Conservation (phyloP, 2,329 filamentous ascomycete genomes). For the Aspergillus fijiensis region DNA sequence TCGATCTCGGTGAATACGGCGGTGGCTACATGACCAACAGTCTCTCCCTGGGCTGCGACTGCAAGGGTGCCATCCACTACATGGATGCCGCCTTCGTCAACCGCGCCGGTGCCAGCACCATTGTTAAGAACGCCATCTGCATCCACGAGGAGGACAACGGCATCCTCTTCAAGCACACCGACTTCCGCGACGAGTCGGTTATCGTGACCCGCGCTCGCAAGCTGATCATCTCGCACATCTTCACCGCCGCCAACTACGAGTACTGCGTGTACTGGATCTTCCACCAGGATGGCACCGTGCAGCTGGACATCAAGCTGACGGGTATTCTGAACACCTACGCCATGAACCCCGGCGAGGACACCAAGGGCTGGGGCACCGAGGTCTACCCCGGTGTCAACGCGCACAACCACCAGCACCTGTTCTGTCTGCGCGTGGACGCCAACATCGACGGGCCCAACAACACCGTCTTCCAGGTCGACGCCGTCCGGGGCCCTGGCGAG, state of each 20-base stretch:
- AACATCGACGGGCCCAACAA: conserved; percentile 85
- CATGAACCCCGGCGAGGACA: conserved; percentile 76
- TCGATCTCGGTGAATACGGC: conserved; percentile 50
- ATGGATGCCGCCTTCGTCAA: conserved; percentile 85
- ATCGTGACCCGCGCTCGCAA: conserved; percentile 85
- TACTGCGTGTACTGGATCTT: conserved; percentile 88
- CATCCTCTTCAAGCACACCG: conserved; percentile 90
- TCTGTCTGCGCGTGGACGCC: conserved; percentile 83
- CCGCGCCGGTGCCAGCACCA: conserved; percentile 68
- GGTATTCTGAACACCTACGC: conserved; percentile 91
- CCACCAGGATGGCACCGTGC: conserved; percentile 87
- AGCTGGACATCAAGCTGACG: conserved; percentile 87
- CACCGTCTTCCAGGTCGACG: conserved; percentile 81
- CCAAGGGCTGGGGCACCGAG: conserved; percentile 84
- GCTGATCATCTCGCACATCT: conserved; percentile 84
- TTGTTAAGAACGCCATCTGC: conserved; percentile 91
- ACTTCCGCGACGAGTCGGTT: conserved; percentile 85
- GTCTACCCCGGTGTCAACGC: conserved; percentile 90
- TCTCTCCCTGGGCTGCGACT: conserved; percentile 47
- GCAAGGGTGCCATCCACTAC: conserved; percentile 71
- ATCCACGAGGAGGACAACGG: conserved; percentile 93
- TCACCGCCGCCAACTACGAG: conserved; percentile 95
- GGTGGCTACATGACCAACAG: conserved; percentile 52
- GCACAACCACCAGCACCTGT: conserved; percentile 94
- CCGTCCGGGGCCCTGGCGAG: conserved; percentile 66